phyloP scores from a whole-genome alignment of 2,329 filamentous ascomycete species.

The Chrysoporthe puriensis region DNA sequence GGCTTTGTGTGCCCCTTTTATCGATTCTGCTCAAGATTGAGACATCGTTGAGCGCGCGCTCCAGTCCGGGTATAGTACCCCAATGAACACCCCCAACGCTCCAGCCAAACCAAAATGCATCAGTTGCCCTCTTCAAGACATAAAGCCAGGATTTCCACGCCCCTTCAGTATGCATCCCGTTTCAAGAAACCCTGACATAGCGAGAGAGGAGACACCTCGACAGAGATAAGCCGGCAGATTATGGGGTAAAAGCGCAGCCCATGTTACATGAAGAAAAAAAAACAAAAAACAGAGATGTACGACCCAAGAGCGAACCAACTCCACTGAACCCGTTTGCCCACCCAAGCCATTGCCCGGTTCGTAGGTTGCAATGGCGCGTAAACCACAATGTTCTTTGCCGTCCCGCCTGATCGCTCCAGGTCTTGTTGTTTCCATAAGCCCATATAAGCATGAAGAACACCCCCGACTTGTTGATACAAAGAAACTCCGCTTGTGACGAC shows the following conservation, averaged over 20 bases:
- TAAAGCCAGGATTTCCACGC: conserved; percentile 29
- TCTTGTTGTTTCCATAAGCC: conserved; percentile 28
- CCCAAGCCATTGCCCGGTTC: conserved; percentile 25
- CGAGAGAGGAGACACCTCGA: conserved; percentile 24
- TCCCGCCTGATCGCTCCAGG: conserved; percentile 29
- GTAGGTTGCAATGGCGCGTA: conserved; percentile 26
- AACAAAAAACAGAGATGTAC: conserved; percentile 25
- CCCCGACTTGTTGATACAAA: conserved; percentile 41
- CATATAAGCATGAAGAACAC: conserved; percentile 32
- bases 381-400: conserved; percentile 27
- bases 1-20: conserved; percentile 17
- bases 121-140: conserved; percentile 25
- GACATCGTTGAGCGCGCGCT: conserved; percentile 15
- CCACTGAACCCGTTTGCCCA: conserved; percentile 27
- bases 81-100: conserved; percentile 30
- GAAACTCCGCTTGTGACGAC: conserved; percentile 36
- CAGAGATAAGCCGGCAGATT: conserved; percentile 29
- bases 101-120: conserved; percentile 30
- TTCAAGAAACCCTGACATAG: conserved; percentile 26
- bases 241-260: conserved; percentile 26
- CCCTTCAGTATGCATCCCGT: conserved; percentile 27
- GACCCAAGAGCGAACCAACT: conserved; percentile 29
- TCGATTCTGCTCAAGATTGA: conserved; percentile 18
- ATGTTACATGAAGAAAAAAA: conserved; percentile 25
- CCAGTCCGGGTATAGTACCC: conserved; percentile 28